Conservation (phyloP, 352 stramenopile genomes). For the Pythium dissimile region DNA sequence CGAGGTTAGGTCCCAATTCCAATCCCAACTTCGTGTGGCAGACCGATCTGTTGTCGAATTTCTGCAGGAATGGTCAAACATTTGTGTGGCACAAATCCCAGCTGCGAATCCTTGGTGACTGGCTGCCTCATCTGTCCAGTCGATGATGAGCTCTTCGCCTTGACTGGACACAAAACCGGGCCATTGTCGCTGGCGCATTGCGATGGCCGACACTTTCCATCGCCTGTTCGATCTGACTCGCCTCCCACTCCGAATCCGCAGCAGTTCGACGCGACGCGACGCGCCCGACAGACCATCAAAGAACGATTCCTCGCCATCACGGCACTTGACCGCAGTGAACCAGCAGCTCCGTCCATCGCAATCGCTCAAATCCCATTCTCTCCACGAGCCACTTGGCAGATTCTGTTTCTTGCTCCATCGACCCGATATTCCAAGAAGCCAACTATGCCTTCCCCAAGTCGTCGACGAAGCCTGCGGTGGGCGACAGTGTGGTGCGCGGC, state of each 20-base stretch:
- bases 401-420: no score
- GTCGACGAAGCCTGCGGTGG: background rate
- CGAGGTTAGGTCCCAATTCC: slow-evolving; percentile 3
- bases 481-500: background rate
- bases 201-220: background rate
- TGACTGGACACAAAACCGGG: background rate
- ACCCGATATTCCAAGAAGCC: no score
- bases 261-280: no score
- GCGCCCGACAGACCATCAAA: no score
- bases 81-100: slow-evolving; percentile 2
- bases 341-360: no score
- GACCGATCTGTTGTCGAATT: background rate
- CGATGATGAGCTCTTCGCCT: background rate
- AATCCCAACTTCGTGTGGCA: background rate
- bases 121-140: background rate
- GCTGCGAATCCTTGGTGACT: background rate
- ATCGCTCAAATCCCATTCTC: no score
- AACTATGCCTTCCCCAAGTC: background rate
- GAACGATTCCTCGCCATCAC: background rate
- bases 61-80: background rate
- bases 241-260: background rate
- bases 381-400: no score
- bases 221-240: background rate
- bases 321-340: background rate
- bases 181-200: background rate